Evolutionary conservation across 192 early-diverging fungal species (phyloP), one percentile per base, ranked within the genome.

Genomic region (Powellomyces hirtus): DNA sequence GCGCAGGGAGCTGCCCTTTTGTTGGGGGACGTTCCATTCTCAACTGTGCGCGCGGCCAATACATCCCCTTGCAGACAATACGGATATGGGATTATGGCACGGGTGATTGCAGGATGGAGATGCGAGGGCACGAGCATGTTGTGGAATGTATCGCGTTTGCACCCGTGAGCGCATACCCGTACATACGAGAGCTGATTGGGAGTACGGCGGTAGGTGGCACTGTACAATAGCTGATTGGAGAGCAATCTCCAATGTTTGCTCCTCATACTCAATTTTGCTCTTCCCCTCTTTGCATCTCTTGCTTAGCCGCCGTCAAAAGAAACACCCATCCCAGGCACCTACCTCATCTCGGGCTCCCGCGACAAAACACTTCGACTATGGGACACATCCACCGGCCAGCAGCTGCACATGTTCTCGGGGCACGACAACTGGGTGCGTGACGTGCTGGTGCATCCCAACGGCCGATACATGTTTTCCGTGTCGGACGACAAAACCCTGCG

Each of bases 91-190:
- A 96, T 64, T 60, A 83, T 2, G 37, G 75, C 4, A 78, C 85
- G 6, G 91, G 92, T 42, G 91, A 92, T 49, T 84, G 81, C 67
- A 89, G 89, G 66, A 80, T 76, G 62, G 91, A 93, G 50, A 79
- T 96, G 71, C 81, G 91, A 37, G 95, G 92, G 24, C 96, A 98
- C 75, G 92, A 92, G 14, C 92, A 98, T 68, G 94, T 97, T n/a
- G 90, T 98, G 33, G 96, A 98, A 70, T 92, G 89, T 46, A 88
- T 92, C 0, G 83, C 83, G 18, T 98, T 95, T 82, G 91, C 89
- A 18, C 96, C 96, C 10, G 55, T 75, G 18, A 76, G 62, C 30
- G 79, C 90, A 4, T 85, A 89, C 56, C 76, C 86, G n/a, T 79
- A 70, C 53, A 80, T 95, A 42, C 81, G 84, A 24, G 87, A 89